Percentiles rank a stretch among this genome's conserved stretches.
Conservation (phyloP, 352 stramenopile genomes). For the Phytophthora fragariaefolia region DNA sequence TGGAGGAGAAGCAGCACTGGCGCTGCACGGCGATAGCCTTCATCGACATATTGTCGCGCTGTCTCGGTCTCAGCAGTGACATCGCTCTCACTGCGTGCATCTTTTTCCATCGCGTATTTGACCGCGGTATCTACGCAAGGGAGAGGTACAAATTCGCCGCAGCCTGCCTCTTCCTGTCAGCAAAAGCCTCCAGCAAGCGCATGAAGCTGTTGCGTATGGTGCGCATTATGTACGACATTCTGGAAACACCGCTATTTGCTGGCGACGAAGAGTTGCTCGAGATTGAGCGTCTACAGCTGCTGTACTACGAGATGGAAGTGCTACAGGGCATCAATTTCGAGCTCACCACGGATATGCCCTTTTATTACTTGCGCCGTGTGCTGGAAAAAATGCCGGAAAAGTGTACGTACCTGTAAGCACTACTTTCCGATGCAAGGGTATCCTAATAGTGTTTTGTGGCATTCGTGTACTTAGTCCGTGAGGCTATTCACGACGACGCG, state of each 20-base stretch:
- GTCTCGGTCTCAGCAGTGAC: slow-evolving; percentile 68
- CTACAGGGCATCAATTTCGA: slow-evolving; percentile 85
- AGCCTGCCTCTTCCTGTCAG: slow-evolving; percentile 81
- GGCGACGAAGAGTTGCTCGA: slow-evolving; percentile 88
- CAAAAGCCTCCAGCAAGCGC: slow-evolving; percentile 85
- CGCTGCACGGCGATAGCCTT: slow-evolving; percentile 81
- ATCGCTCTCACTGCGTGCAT: slow-evolving; percentile 76
- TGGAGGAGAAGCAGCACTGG: slow-evolving; percentile 85
- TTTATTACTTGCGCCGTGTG: slow-evolving; percentile 67
- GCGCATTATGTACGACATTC: slow-evolving; percentile 84
- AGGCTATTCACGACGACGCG: slow-evolving; percentile 53
- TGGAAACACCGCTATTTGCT: slow-evolving; percentile 70
- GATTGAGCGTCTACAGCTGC: slow-evolving; percentile 82
- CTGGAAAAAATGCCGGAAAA: slow-evolving; percentile 80
- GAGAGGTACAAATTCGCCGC: slow-evolving; percentile 87
- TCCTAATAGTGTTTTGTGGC: not conserved
- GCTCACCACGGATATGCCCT: slow-evolving; percentile 80
- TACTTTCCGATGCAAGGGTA: not conserved
- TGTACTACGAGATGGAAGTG: slow-evolving; percentile 89
- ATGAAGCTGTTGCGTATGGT: slow-evolving; percentile 91
- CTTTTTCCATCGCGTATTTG: slow-evolving; percentile 85
- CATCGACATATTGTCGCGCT: slow-evolving; percentile 79
- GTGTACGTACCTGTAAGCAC: slow-evolving; percentile 40
- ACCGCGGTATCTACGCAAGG: slow-evolving; percentile 79
- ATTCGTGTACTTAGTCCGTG: slow-evolving; percentile 45